Evolutionary conservation across 306 rosid species (phyloP).

Genomic region (Vigna reflexopilosa): DNA sequence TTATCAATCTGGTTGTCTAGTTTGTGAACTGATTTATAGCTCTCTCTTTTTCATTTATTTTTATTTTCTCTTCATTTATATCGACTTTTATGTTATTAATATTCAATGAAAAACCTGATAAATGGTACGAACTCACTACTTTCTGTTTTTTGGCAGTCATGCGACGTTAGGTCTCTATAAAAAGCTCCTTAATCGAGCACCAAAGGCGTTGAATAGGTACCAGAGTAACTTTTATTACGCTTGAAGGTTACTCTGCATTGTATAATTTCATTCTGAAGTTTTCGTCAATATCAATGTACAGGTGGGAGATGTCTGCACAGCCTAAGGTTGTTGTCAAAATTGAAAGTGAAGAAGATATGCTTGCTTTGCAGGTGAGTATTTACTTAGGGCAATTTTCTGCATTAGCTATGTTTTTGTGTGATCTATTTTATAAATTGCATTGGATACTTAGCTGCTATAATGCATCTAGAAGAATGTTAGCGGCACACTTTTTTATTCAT

Average conservation of each 20-base stretch:
- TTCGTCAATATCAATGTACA: slow-evolving; percentile 44
- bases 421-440: slow-evolving; percentile 8
- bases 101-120: background rate
- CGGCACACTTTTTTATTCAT: background rate
- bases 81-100: background rate
- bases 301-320: slow-evolving; percentile 98
- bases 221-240: background rate
- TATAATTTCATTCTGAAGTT: slow-evolving; percentile 25
- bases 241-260: background rate
- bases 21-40: background rate
- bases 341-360: slow-evolving; percentile 92
- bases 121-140: slow-evolving; percentile 6
- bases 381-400: background rate
- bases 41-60: slow-evolving; percentile 27
- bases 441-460: slow-evolving; percentile 8
- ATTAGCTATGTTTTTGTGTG: background rate
- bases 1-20: background rate
- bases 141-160: slow-evolving; percentile 59
- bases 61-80: slow-evolving; percentile 3
- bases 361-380: slow-evolving; percentile 76
- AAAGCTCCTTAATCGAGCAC: slow-evolving; percentile 81
- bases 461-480: background rate
- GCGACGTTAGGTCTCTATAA: slow-evolving; percentile 94
- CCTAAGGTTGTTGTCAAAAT: slow-evolving; percentile 96
- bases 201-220: slow-evolving; percentile 86